Percentiles rank a stretch among this genome's conserved stretches.
Conservation (phyloP, 768 basidiomycete genomes). For the Xerocomellus intermedius region DNA sequence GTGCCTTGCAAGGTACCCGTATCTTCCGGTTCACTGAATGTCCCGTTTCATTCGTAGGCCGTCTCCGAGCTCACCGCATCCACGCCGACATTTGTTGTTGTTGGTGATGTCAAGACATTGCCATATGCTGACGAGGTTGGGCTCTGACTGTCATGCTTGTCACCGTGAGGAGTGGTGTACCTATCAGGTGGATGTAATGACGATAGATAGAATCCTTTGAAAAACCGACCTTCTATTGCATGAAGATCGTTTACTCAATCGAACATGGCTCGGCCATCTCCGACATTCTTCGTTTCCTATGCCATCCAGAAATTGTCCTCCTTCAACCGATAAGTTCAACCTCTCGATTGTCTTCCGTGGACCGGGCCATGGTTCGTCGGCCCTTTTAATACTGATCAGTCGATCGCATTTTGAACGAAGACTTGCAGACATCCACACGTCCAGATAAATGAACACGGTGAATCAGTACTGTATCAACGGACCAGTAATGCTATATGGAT, state of each 20-base stretch:
- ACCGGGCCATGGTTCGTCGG: too few relatives aligned
- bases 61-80: conserved; percentile 62
- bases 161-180: conserved; percentile 9
- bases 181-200: conserved; percentile 15
- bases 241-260: not conserved
- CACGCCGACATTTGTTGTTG: conserved; percentile 84
- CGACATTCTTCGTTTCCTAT: too few relatives aligned
- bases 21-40: not conserved
- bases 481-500: too few relatives aligned
- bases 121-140: conserved; percentile 87
- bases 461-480: too few relatives aligned
- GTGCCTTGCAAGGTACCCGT: not conserved
- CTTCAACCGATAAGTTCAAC: too few relatives aligned
- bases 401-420: too few relatives aligned
- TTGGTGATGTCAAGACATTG: conserved; percentile 74
- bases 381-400: too few relatives aligned
- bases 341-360: too few relatives aligned
- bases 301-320: too few relatives aligned
- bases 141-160: conserved; percentile 42
- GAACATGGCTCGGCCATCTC: not conserved
- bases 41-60: conserved; percentile 35
- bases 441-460: too few relatives aligned
- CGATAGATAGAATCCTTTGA: conserved; percentile 17
- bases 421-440: too few relatives aligned
- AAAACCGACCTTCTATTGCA: conserved; percentile 1